Conservation (phyloP, 2,329 filamentous ascomycete genomes). For the Fusarium subglutinans region DNA sequence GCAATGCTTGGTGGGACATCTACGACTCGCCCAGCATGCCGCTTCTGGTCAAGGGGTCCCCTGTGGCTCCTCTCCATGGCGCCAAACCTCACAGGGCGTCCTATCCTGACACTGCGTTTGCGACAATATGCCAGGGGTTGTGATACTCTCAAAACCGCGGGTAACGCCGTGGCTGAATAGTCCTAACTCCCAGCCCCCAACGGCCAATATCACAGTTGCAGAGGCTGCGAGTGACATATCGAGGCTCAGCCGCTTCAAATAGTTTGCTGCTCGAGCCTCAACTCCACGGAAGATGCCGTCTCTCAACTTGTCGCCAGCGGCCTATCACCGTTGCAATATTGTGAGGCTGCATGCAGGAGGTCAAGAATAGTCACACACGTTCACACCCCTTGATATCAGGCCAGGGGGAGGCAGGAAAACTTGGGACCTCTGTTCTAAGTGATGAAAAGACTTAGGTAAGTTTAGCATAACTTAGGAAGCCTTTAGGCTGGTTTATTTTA, state of each 20-base stretch:
- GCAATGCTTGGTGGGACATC: not conserved
- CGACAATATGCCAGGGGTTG: slow-evolving; percentile 11
- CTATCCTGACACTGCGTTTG: not conserved
- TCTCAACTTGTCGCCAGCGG: not conserved
- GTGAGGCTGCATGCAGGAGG: slow-evolving; percentile 32
- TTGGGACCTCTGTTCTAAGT: not conserved
- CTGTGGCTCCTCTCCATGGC: slow-evolving; percentile 3
- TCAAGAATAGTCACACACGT: slow-evolving; percentile 25
- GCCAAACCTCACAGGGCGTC: slow-evolving; percentile 17
- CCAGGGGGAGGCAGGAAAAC: not conserved
- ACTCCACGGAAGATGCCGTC: slow-evolving; percentile 8
- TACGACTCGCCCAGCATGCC: slow-evolving; percentile 20
- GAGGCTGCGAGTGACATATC: slow-evolving; percentile 7
- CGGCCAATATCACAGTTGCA: slow-evolving; percentile 7
- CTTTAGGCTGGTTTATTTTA: not conserved
- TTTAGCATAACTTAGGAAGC: not conserved
- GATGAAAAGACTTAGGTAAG: not conserved
- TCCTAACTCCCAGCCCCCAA: not conserved
- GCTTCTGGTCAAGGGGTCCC: slow-evolving; percentile 11
- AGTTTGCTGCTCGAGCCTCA: slow-evolving; percentile 3
- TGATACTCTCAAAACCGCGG: slow-evolving; percentile 2
- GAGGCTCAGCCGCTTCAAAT: slow-evolving; percentile 15
- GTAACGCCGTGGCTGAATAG: slow-evolving; percentile 25
- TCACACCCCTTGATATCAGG: not conserved
- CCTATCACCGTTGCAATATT: slow-evolving; percentile 19